phyloP scores from a whole-genome alignment of 1,284 basidiomycete species.

The Athelia sp. region DNA sequence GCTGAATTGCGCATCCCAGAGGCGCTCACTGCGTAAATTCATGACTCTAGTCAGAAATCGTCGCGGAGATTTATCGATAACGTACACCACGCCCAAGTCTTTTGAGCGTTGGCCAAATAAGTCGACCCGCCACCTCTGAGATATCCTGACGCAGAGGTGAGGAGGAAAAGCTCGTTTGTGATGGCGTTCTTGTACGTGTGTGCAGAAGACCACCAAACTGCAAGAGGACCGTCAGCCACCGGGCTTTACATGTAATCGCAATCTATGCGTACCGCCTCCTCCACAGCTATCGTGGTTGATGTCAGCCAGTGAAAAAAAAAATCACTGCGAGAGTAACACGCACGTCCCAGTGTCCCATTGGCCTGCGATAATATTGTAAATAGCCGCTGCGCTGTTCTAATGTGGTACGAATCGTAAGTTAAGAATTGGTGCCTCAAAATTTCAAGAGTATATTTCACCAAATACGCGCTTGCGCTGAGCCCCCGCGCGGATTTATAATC shows the following conservation, averaged over 20 bases:
- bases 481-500: constrained; percentile 41
- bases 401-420: background rate
- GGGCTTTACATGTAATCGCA: background rate
- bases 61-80: constrained; percentile 3
- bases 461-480: constrained; percentile 26
- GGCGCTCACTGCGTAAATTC: constrained; percentile 13
- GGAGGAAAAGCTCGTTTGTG: constrained; percentile 50
- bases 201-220: constrained; percentile 52
- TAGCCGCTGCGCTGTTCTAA: constrained; percentile 33
- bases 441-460: constrained; percentile 21
- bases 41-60: background rate
- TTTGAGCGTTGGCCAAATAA: constrained; percentile 43
- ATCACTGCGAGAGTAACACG: too few relatives aligned
- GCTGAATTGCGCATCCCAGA: constrained; percentile 45
- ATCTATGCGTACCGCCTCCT: constrained; percentile 30
- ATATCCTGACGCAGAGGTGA: constrained; percentile 42
- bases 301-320: too few relatives aligned
- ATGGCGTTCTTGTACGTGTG: constrained; percentile 55
- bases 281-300: too few relatives aligned
- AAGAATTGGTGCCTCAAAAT: background rate
- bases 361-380: constrained; percentile 43
- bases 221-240: background rate
- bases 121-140: constrained; percentile 28
- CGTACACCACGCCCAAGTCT: constrained; percentile 44
- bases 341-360: constrained; percentile 40